Evolutionary conservation across 140 eudicot species (phyloP).

Genomic region (Stevia rebaudiana): DNA sequence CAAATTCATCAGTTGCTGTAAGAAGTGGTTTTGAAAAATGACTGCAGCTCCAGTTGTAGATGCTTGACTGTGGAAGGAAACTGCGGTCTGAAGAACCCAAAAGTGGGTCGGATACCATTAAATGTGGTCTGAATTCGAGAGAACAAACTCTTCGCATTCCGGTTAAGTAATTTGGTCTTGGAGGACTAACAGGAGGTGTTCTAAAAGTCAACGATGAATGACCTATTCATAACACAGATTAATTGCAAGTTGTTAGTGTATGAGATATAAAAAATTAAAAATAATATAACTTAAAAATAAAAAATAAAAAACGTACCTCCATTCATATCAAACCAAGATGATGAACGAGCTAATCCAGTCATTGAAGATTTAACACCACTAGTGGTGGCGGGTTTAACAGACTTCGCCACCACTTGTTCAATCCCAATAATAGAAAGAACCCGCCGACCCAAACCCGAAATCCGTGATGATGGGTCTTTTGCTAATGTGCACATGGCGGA

Average conservation of each 20-base stretch:
- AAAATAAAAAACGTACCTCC: conserved; percentile 50
- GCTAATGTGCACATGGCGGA: conserved; percentile 87
- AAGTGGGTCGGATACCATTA: conserved; percentile 89
- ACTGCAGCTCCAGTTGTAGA: conserved; percentile 94
- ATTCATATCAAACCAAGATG: conserved; percentile 95
- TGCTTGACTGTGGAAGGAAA: conserved; percentile 82
- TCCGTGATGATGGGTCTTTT: conserved; percentile 86
- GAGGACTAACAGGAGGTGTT: conserved; percentile 99
- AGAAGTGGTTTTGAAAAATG: conserved; percentile 94
- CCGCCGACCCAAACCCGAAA: conserved; percentile 69
- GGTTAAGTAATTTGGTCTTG: conserved; percentile 73
- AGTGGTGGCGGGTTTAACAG: conserved; percentile 35
- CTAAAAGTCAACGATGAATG: conserved; percentile 69
- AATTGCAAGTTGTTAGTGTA: neutral
- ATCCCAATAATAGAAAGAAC: conserved; percentile 82
- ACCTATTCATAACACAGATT: conserved; percentile 30
- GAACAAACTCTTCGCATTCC: conserved; percentile 85
- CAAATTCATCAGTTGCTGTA: conserved; percentile 57
- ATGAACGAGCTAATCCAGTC: conserved; percentile 75
- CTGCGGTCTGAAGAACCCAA: conserved; percentile 74
- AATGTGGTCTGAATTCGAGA: conserved; percentile 84
- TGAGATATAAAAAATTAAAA: neutral
- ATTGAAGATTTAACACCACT: conserved; percentile 41
- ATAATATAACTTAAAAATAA: no score
- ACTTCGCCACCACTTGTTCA: conserved; percentile 78